These are phyloP conservation scores for Picea glauca DNA, from an alignment of 75 land plant genomes.

Conservation along the genomic window DNA sequence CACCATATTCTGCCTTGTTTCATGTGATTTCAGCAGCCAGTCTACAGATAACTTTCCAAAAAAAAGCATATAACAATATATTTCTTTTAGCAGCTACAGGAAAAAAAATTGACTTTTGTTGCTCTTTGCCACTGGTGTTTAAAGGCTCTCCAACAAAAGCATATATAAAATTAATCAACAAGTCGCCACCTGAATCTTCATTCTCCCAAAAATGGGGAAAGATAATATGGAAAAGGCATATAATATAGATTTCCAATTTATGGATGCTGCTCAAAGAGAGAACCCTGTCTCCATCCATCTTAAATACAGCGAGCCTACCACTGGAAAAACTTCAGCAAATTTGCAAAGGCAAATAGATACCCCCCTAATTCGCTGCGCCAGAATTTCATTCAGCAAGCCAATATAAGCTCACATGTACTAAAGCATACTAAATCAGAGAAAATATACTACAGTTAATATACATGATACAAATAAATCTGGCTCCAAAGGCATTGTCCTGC, in stretches of 20 bases:
- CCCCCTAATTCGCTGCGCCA: slow-evolving; percentile 4
- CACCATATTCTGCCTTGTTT: neutral
- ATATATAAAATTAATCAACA: neutral
- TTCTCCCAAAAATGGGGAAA: neutral
- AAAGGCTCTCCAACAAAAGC: slow-evolving; percentile 5
- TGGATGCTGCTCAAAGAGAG: slow-evolving; percentile 2
- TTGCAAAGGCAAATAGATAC: slow-evolving; percentile 8
- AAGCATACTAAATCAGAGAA: neutral
- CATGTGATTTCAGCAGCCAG: neutral
- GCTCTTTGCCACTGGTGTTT: neutral
- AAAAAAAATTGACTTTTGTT: neutral
- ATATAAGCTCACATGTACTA: slow-evolving; percentile 3
- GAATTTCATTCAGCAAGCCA: slow-evolving; percentile 8
- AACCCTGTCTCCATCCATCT: slow-evolving; percentile 3
- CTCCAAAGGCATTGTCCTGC: neutral
- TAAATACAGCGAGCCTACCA: neutral
- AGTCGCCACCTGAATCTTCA: neutral
- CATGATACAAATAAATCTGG: slow-evolving; percentile 11
- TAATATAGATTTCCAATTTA: neutral
- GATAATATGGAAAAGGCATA: neutral
- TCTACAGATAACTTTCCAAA: neutral
- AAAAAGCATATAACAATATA: neutral
- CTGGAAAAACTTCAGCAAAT: slow-evolving; percentile 6
- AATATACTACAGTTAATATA: slow-evolving; percentile 8
- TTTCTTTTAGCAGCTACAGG: neutral